Percentiles rank a stretch among this genome's conserved stretches.
These are phyloP conservation scores for Selaginella tamariscina DNA, from an alignment of 75 land plant genomes.

Conservation along the genomic window DNA sequence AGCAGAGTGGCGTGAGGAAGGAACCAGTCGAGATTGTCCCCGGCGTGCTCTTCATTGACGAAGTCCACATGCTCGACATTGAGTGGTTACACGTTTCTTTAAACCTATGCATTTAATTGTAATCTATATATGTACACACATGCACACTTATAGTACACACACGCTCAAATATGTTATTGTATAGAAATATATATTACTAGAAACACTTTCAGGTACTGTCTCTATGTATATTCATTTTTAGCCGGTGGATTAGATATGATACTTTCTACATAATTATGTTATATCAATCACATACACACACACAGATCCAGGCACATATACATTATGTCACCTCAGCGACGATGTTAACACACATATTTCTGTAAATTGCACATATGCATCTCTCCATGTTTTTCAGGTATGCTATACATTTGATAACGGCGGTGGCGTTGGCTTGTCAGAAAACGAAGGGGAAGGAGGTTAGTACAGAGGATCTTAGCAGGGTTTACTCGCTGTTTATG, in stretches of 20 bases:
- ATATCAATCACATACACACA: too few species aligned
- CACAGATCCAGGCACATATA: not conserved
- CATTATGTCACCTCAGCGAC: not conserved
- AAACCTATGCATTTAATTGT: not conserved
- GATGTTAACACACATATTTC: not conserved
- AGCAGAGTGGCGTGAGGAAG: constrained; percentile 29
- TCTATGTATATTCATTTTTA: not conserved
- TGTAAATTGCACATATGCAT: not conserved
- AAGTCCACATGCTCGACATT: constrained; percentile 31
- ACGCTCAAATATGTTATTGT: not conserved
- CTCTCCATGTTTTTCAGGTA: constrained; percentile 33
- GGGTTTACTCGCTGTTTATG: constrained; percentile 66
- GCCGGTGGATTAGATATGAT: not conserved
- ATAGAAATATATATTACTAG: not conserved
- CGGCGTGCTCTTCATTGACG: constrained; percentile 28
- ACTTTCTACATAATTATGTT: not conserved
- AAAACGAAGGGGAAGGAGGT: constrained; percentile 77
- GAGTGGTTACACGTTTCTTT: constrained; percentile 25
- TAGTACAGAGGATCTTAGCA: constrained; percentile 64
- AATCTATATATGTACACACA: not conserved
- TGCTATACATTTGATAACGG: constrained; percentile 73
- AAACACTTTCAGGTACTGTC: not conserved
- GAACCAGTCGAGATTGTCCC: constrained; percentile 27
- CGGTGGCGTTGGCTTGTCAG: constrained; percentile 71
- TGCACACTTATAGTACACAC: too few species aligned